Evolutionary conservation across 2,329 filamentous ascomycete species (phyloP).

Genomic region (Penicillium griseofulvum): DNA sequence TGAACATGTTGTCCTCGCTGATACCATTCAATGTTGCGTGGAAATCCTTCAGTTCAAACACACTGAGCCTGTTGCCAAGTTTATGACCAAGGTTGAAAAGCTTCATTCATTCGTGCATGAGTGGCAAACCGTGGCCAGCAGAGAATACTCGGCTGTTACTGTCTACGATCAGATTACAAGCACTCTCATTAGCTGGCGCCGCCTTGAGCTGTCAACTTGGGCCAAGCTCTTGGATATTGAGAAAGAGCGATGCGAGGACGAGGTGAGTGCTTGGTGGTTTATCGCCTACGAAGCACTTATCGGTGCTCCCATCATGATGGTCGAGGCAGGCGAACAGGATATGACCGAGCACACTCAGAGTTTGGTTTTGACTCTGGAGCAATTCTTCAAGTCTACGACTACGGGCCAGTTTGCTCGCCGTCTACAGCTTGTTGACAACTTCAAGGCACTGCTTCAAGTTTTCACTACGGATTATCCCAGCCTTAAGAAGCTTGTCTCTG

Average conservation of each 20-base stretch:
- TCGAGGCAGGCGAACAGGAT: slow-evolving; percentile 57
- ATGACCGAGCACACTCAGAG: slow-evolving; percentile 64
- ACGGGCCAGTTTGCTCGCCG: slow-evolving; percentile 77
- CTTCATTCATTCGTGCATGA: slow-evolving; percentile 82
- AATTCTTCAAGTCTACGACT: slow-evolving; percentile 75
- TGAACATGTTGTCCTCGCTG: slow-evolving; percentile 74
- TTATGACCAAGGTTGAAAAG: slow-evolving; percentile 83
- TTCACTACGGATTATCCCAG: slow-evolving; percentile 59
- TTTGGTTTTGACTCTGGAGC: slow-evolving; percentile 71
- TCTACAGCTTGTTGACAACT: slow-evolving; percentile 63
- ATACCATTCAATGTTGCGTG: slow-evolving; percentile 73
- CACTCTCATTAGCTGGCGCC: slow-evolving; percentile 82
- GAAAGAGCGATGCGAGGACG: slow-evolving; percentile 68
- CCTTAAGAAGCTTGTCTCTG: slow-evolving; percentile 59
- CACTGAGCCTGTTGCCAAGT: slow-evolving; percentile 78
- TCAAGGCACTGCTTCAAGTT: slow-evolving; percentile 63
- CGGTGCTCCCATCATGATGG: slow-evolving; percentile 67
- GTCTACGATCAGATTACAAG: slow-evolving; percentile 77
- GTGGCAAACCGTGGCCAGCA: slow-evolving; percentile 92
- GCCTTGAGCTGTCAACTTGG: slow-evolving; percentile 90
- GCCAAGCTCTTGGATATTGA: slow-evolving; percentile 84
- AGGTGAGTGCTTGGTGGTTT: slow-evolving; percentile 93
- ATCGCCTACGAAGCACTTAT: slow-evolving; percentile 89
- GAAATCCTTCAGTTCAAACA: slow-evolving; percentile 73
- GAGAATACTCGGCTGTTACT: slow-evolving; percentile 65